These are phyloP conservation scores for Crithidia sp. DNA, from an alignment of 208 protist species.

Conservation along the genomic window DNA sequence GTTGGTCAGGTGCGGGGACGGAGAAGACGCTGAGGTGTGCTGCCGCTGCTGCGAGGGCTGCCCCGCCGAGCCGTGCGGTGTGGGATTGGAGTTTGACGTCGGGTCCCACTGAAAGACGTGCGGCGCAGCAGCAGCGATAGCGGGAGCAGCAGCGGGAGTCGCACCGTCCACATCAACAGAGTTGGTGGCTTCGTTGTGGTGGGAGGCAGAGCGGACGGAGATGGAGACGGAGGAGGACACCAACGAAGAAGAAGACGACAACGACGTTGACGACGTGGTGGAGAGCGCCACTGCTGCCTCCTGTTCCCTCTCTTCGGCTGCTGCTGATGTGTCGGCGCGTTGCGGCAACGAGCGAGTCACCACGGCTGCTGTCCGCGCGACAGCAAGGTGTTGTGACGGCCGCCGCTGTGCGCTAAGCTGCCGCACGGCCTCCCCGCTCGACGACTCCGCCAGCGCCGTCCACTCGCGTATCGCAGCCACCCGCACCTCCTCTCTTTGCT, in stretches of 20 bases:
- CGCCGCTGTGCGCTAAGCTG: neutral
- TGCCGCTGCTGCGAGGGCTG: neutral
- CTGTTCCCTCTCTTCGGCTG: neutral
- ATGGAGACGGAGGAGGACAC: slow-evolving; percentile 13
- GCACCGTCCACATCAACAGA: neutral
- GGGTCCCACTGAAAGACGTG: slow-evolving; percentile 74
- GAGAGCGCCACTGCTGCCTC: neutral
- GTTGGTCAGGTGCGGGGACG: slow-evolving; percentile 29
- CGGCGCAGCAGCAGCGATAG: neutral
- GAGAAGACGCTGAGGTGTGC: slow-evolving; percentile 20
- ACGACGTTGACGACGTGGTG: slow-evolving; percentile 1
- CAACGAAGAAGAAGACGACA: neutral
- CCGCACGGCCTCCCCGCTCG: slow-evolving; percentile 24
- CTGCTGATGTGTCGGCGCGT: neutral
- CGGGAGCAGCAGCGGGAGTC: neutral
- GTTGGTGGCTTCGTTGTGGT: neutral
- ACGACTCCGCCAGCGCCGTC: slow-evolving; percentile 20
- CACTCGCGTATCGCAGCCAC: slow-evolving; percentile 23
- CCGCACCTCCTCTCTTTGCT: slow-evolving; percentile 22
- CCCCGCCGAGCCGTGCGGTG: neutral
- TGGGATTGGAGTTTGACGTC: slow-evolving; percentile 52
- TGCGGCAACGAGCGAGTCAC: no score
- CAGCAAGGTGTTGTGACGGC: no score
- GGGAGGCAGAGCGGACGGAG: neutral
- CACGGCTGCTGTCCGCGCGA: neutral